phyloP scores from a whole-genome alignment of 768 basidiomycete genomes.

The Amanita rubescens region DNA sequence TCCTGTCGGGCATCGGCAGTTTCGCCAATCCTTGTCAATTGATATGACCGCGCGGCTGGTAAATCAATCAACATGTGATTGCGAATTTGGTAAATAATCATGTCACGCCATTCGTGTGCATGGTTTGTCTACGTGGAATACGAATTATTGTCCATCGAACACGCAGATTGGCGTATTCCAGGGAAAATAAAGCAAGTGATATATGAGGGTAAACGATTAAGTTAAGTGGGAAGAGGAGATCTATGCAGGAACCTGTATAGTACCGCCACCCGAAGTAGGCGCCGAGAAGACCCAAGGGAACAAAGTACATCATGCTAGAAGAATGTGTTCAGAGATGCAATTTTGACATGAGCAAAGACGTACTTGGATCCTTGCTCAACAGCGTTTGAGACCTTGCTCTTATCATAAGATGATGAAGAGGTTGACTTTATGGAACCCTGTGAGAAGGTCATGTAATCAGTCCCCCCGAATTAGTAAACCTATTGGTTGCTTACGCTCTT shows the following conservation, averaged over 20 bases:
- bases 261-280: constrained; percentile 87
- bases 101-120: no score
- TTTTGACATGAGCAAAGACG: constrained; percentile 16
- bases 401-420: constrained; percentile 37
- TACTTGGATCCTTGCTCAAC: constrained; percentile 68
- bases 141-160: neutral
- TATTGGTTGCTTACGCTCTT: constrained; percentile 57
- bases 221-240: neutral
- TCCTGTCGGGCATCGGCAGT: no score
- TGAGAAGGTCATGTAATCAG: constrained; percentile 4
- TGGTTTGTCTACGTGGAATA: no score
- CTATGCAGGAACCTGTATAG: constrained; percentile 49
- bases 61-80: no score
- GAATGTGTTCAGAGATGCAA: constrained; percentile 7
- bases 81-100: no score
- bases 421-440: constrained; percentile 50
- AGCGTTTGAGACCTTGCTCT: constrained; percentile 35
- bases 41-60: no score
- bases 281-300: constrained; percentile 71
- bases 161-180: neutral
- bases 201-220: neutral
- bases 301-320: constrained; percentile 69
- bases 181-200: neutral
- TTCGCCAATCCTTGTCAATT: no score
- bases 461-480: constrained; percentile 4